Evolutionary conservation across 1,284 basidiomycete genomes (phyloP), one percentile per base, ranked within the genome.

Genomic region (Paramarasmius palmivorus): DNA sequence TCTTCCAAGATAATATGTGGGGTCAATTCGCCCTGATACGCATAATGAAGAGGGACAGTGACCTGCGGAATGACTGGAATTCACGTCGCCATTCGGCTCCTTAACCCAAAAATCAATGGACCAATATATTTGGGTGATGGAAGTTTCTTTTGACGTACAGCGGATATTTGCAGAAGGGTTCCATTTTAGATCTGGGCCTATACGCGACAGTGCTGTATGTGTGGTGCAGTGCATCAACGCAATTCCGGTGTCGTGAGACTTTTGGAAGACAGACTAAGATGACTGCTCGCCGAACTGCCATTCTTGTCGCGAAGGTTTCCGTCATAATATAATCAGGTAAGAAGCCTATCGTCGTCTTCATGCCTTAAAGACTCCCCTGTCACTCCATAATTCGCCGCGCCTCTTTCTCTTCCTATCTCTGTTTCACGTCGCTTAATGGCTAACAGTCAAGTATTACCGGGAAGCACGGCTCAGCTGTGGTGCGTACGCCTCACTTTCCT

Each of bases 391-490:
- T 57, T 65, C 66, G 66, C 70, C 72, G 72, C 70, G 68, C 71
- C 63, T 56, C 69, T 71, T 66, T 63, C 65, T 57, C 62, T 69
- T 63, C 52, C 59, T 65, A 65, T 60, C 60, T 65, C 56, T 65
- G n/a, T n/a, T 66, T 65, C 67, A 63, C 66, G 68, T 65, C 69
- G 71, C 70, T 63, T 68, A 63, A 84, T 85, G 83, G 77, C 81
- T 62, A 68, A 29, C 44, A 76, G 63, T 76, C 77, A 71, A 73
- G 76, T 63, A 68, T 76, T 32, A 26, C 8, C 25, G 73, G 77
- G 70, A 56, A 82, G 82, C 72, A 72, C 73, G 53, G 82, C 73
- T 67, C 81, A 84, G 65, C 78, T 82, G 60, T 86, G 84, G 84
- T 84, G 55, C 68, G 77, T 74, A 26, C 50, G 50, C 54, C 45